phyloP scores from a whole-genome alignment of 129 eudicot genomes.

The Heracleum sosnowskyi region DNA sequence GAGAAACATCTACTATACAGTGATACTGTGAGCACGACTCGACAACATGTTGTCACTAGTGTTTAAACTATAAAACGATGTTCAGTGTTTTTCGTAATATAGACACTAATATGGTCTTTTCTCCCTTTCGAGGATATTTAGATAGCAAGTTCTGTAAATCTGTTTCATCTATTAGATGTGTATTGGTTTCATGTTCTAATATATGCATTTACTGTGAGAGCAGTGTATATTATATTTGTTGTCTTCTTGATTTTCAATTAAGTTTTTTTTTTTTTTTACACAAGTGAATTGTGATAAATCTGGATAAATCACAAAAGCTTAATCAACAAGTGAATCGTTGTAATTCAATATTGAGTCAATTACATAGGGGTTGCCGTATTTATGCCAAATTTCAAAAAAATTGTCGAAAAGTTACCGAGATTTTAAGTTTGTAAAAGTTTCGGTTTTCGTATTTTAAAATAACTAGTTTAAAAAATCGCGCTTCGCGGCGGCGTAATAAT shows the following conservation, averaged over 20 bases:
- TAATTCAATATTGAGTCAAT: too few species aligned
- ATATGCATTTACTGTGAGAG: background rate
- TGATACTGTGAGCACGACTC: background rate
- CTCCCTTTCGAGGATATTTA: background rate
- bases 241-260: background rate
- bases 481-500: too few species aligned
- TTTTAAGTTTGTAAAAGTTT: too few species aligned
- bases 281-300: too few species aligned
- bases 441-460: too few species aligned
- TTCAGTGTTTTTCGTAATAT: background rate
- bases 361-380: too few species aligned
- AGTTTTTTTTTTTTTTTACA: too few species aligned
- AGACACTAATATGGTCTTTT: background rate
- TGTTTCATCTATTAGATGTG: background rate
- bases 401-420: too few species aligned
- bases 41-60: background rate
- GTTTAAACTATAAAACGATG: background rate
- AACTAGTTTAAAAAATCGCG: too few species aligned
- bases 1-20: background rate
- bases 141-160: background rate
- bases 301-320: too few species aligned
- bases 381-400: too few species aligned
- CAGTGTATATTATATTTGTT: background rate
- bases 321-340: too few species aligned
- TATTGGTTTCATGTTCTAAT: background rate